Base-by-base conservation (phyloP, 2,329 filamentous ascomycete genomes). In the Diaporthe longicolla region DNA sequence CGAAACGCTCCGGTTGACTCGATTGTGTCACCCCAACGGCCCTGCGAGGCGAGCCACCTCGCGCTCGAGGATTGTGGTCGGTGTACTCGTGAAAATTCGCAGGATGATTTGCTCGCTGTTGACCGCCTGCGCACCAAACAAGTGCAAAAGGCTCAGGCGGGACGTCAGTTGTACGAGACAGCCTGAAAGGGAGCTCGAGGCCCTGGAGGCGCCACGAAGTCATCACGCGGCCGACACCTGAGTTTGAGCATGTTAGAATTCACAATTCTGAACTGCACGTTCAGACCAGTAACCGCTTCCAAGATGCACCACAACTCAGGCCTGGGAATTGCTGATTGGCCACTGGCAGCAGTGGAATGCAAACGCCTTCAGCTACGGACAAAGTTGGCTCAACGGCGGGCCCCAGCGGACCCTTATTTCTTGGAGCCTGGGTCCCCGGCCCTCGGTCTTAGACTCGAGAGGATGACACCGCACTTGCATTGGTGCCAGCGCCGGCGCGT, bases 401-500 rank as follows among this genome's bases (percentile, higher is more conserved):
- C 19, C 11, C 32, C 29, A 52, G 29, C 55, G 43, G 43, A 71
- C 55, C 55, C 68, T 59, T 40, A 52, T 29, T 58, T 70, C n/a
- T 24, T 24, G n/a, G 48, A 24, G n/a, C 32, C 37, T 29, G 21
- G 54, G 4, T 43, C 21, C 24, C 54, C 24, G 69, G 40, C 40
- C 40, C 40, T 54, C 29, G 54, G 40, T 26, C 68, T 37, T 26
- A n/a, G 45, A 21, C 68, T 48, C 57, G 45, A 50, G 40, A 70
- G 54, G 24, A 68, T 68, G 45, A 68, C 63, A 54, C 63, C 45
- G 63, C 43, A 52, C 63, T 52, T 54, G 48, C 63, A 66, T 66
- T 66, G 45, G 45, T 66, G 61, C 61, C 61, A 37, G 45, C 61
- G 45, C 61, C 45, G 45, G 61, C 45, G 54, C 37, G 61, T 21